phyloP scores from a whole-genome alignment of 148 eudicot species.

The Diospyros lotus region DNA sequence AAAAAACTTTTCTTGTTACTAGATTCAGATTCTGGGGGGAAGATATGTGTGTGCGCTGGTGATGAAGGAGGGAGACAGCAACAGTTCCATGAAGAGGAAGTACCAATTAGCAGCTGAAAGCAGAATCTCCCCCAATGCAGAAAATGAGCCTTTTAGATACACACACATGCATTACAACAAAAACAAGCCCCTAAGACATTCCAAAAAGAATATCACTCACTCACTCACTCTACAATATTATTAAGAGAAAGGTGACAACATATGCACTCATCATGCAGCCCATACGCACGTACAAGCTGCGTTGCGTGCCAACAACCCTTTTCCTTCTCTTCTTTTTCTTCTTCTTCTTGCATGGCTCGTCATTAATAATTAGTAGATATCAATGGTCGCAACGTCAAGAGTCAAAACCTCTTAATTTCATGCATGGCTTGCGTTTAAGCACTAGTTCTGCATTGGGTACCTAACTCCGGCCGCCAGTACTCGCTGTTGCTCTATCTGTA shows the following conservation, averaged over 20 bases:
- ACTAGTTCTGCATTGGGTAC: conserved; percentile 40
- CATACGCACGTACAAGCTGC: background rate
- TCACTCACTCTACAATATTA: background rate
- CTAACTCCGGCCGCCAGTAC: conserved; percentile 68
- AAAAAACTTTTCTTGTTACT: no score
- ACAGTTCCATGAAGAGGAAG: background rate
- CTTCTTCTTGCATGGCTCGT: background rate
- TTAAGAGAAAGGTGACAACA: no score
- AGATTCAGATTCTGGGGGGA: no score
- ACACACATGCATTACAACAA: background rate
- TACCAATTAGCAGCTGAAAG: background rate
- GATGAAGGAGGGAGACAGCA: background rate
- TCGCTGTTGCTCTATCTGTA: conserved; percentile 88
- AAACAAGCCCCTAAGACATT: background rate
- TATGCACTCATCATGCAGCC: no score
- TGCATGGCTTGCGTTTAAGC: background rate
- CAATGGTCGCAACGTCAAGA: background rate
- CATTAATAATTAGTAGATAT: background rate
- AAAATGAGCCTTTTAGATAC: background rate
- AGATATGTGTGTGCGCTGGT: no score
- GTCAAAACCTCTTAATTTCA: background rate
- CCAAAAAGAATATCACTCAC: no score
- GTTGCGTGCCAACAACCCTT: background rate
- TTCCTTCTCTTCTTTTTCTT: background rate
- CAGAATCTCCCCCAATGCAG: background rate